phyloP scores from a whole-genome alignment of 106 monocot species.

The Apostasia shenzhenica region DNA sequence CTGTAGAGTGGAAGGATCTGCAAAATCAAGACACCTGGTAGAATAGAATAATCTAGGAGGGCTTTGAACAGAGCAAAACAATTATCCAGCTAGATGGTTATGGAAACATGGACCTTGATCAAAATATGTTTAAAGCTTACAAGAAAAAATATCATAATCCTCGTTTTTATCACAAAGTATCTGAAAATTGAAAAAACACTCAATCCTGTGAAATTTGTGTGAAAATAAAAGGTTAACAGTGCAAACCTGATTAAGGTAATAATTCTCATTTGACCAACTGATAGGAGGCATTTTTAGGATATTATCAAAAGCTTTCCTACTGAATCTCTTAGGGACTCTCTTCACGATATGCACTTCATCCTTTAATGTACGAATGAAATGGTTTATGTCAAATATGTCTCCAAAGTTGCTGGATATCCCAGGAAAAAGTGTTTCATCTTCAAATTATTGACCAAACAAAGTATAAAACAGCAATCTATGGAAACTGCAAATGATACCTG shows the following conservation, averaged over 20 bases:
- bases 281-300: constrained; percentile 67
- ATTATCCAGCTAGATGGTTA: neutral
- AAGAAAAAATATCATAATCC: neutral
- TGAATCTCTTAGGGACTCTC: constrained; percentile 63
- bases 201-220: too few relatives aligned
- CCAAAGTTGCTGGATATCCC: constrained; percentile 58
- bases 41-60: neutral
- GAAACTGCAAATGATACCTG: constrained; percentile 35
- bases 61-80: neutral
- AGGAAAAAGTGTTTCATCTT: constrained; percentile 9
- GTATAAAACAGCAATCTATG: neutral
- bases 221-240: neutral
- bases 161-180: neutral
- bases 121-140: neutral
- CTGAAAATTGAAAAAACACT: too few relatives aligned
- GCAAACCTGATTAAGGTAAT: constrained; percentile 90
- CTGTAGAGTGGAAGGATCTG: constrained; percentile 87
- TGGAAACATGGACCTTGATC: neutral
- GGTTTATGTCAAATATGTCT: constrained; percentile 84
- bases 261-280: constrained; percentile 91
- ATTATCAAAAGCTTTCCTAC: constrained; percentile 12
- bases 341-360: constrained; percentile 72
- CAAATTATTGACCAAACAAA: neutral
- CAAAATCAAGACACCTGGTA: neutral
- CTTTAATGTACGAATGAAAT: constrained; percentile 85